phyloP scores from a whole-genome alignment of 495 filamentous ascomycete genomes.

The Tuber melanosporum region DNA sequence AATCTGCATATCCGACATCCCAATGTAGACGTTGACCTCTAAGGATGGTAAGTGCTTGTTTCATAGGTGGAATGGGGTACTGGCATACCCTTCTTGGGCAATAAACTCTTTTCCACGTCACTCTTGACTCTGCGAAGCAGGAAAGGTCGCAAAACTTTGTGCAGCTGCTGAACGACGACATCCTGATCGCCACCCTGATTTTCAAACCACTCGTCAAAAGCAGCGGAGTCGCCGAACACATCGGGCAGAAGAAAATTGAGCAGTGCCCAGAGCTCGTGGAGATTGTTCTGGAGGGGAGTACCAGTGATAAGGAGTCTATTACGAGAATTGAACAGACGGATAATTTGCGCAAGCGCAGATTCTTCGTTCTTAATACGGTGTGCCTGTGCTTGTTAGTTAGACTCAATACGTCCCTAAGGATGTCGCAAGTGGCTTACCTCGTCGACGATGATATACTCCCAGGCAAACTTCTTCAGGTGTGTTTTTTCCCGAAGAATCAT shows the following conservation, averaged over 20 bases:
- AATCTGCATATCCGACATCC: slow-evolving; percentile 98
- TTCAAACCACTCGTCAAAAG: slow-evolving; percentile 99
- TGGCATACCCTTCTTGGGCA: slow-evolving; percentile 70
- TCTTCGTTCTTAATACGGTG: slow-evolving; percentile 99
- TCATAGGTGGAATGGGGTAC: slow-evolving; percentile 3
- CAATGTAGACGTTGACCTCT: slow-evolving; percentile 92
- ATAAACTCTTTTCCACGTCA: slow-evolving; percentile 95
- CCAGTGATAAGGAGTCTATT: slow-evolving; percentile 95
- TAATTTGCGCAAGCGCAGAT: slow-evolving; percentile 92
- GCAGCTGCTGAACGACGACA: slow-evolving; percentile 92
- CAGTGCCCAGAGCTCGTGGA: slow-evolving; percentile 98
- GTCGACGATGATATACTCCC: slow-evolving; percentile 99
- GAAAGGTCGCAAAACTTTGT: slow-evolving; percentile 89
- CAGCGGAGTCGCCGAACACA: slow-evolving; percentile 93
- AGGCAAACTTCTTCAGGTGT: slow-evolving; percentile 93
- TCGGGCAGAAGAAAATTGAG: slow-evolving; percentile 96
- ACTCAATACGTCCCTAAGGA: neutral
- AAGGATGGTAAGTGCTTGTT: slow-evolving; percentile 14
- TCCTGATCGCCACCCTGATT: slow-evolving; percentile 84
- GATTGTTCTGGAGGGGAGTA: slow-evolving; percentile 95
- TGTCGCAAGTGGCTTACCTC: slow-evolving; percentile 46
- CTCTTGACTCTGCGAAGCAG: slow-evolving; percentile 92
- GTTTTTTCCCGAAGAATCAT: slow-evolving; percentile 95
- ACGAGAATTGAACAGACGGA: slow-evolving; percentile 91
- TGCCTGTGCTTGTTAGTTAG: slow-evolving; percentile 45